Evolutionary conservation across 169 alveolate genomes (phyloP).

Genomic region (Plasmodium gonderi): DNA sequence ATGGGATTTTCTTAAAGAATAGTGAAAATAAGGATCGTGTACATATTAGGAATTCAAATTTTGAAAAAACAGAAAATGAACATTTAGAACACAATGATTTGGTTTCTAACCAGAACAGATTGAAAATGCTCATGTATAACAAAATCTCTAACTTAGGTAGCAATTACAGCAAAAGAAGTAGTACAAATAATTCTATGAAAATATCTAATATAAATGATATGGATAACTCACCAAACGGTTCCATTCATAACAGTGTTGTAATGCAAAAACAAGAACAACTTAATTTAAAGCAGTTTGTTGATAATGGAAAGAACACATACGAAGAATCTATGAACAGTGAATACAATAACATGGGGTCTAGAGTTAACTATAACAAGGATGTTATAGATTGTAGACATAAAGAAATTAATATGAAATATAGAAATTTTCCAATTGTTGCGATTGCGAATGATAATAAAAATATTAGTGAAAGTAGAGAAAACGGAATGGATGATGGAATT

Average conservation of each 20-base stretch:
- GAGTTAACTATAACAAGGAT: background rate
- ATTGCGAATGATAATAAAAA: background rate
- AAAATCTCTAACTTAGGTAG: background rate
- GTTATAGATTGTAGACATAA: background rate
- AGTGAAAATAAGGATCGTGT: background rate
- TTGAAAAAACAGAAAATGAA: background rate
- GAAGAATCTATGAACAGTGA: background rate
- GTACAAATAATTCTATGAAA: slow-evolving; percentile 3
- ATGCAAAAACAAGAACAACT: background rate
- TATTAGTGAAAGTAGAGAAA: background rate
- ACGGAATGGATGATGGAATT: background rate
- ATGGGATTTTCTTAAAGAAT: background rate
- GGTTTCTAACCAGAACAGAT: background rate
- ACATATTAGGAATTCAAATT: background rate
- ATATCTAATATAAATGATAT: background rate
- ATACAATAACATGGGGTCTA: background rate
- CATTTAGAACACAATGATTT: background rate
- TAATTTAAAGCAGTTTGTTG: background rate
- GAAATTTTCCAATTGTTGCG: background rate
- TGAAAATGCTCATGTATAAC: background rate
- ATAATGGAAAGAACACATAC: background rate
- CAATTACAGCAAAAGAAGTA: background rate
- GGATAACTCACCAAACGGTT: background rate
- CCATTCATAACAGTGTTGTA: background rate
- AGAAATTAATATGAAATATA: background rate